Conservation (phyloP, 805 yeast species). For the Suhomyces xylopsoci region DNA sequence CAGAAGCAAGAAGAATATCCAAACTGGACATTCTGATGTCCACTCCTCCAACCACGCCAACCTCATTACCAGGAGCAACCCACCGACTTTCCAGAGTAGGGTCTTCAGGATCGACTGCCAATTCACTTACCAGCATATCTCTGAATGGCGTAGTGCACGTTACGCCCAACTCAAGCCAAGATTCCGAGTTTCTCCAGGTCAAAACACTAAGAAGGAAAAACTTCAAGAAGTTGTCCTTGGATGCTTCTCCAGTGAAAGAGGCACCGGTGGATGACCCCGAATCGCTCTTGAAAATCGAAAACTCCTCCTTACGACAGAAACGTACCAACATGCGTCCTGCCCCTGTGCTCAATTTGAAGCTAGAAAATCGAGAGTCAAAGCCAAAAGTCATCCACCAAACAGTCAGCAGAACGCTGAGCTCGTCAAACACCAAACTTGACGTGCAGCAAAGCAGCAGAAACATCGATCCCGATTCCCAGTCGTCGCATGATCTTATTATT, state of each 20-base stretch:
- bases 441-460: conserved; percentile 17
- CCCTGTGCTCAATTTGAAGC: conserved; percentile 23
- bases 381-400: conserved; percentile 1
- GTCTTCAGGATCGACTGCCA: not conserved
- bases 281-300: conserved; percentile 1
- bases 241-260: conserved; percentile 12
- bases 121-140: not conserved
- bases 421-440: conserved; percentile 3
- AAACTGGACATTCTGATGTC: not conserved
- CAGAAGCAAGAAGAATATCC: not conserved
- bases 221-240: conserved; percentile 33
- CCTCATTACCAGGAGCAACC: not conserved
- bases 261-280: not conserved
- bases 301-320: conserved; percentile 15
- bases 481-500: conserved; percentile 20
- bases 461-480: conserved; percentile 22
- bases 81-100: not conserved
- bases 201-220: conserved; percentile 40
- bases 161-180: not conserved
- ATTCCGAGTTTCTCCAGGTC: conserved; percentile 22
- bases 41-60: not conserved
- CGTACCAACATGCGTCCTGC: conserved; percentile 28
- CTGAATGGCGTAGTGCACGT: not conserved
- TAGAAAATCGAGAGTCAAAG: not conserved
- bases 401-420: not conserved